Conservation (phyloP, 176 grass and related monocot species). For the Coix lacrymajobi region DNA sequence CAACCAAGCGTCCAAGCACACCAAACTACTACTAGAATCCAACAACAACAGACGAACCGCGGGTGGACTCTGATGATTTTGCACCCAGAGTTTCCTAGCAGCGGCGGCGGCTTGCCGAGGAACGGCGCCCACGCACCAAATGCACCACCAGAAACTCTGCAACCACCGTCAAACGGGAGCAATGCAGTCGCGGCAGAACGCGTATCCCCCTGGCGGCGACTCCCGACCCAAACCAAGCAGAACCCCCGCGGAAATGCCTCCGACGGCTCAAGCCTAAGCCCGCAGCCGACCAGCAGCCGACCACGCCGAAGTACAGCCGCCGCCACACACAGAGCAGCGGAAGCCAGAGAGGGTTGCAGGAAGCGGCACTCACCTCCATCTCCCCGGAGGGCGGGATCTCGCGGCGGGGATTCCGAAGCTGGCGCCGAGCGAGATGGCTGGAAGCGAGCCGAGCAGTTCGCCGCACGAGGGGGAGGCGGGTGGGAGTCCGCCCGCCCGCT, state of each 20-base stretch:
- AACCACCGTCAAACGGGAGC: not conserved
- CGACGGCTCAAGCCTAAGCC: not conserved
- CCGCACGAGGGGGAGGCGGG: not conserved
- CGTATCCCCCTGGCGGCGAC: not conserved
- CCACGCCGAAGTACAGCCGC: not conserved
- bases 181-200: not conserved
- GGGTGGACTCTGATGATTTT: no score
- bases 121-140: not conserved
- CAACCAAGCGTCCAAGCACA: not conserved
- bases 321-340: not conserved
- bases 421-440: not conserved
- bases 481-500: not conserved
- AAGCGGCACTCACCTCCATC: conserved; percentile 42
- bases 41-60: not conserved
- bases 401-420: not conserved
- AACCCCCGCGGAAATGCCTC: not conserved
- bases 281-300: not conserved
- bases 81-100: not conserved
- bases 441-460: not conserved
- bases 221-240: not conserved
- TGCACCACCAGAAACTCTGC: not conserved
- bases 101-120: not conserved
- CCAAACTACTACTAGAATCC: not conserved
- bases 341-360: not conserved
- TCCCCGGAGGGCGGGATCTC: conserved; percentile 13